Base-by-base conservation (phyloP, 257 asterid genomes). In the Fraxinus americana region DNA sequence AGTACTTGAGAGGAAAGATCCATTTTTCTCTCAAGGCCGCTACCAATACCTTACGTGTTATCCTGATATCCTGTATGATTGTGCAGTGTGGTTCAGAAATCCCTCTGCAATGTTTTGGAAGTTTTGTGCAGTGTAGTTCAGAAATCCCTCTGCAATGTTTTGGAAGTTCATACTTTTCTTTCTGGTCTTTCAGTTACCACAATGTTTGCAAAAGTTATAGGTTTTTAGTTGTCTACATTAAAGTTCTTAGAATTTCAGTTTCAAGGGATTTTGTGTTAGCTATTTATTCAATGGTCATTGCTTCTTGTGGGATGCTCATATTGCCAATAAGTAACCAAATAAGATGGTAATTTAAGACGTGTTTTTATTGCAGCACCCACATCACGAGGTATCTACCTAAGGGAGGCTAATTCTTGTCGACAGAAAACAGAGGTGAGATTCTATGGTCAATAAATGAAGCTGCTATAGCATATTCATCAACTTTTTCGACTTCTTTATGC, bases 321-420 rank as follows among this genome's bases (percentile, higher is more conserved):
- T 77, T 70, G 66, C 59, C 7, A 70, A 17, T 38, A 41, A 63
- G 77, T 48, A 63, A 76, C 75, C 75, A 79, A 50, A 71, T 81
- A 75, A 61, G 34, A 68, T 76, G 75, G 52, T 71, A 63, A 65
- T 77, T 63, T 38, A 32, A 72, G 45, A 14, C 27, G 23, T 36
- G 71, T 36, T 82, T 84, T 78, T 75, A 67, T 81, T 86, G 87
- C 91, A 95, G 99, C 87, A 73, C 96, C 97, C 76, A 84, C 88
- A 38, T 88, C 92, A 54, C 90, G 99, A 79, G 99, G 99, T 76
- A 89, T 95, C 86, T 93, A 95, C 85, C 94, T 95, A 19, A 89
- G 99, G 84, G 98, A 93, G 89, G 85, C 91, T 81, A 88, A 79
- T 83, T 88, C 41, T 76, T 93, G 97, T 86, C 87, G 83, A 70